Conservation (phyloP, 2,329 filamentous ascomycete species). For the Fusarium nelsonii region DNA sequence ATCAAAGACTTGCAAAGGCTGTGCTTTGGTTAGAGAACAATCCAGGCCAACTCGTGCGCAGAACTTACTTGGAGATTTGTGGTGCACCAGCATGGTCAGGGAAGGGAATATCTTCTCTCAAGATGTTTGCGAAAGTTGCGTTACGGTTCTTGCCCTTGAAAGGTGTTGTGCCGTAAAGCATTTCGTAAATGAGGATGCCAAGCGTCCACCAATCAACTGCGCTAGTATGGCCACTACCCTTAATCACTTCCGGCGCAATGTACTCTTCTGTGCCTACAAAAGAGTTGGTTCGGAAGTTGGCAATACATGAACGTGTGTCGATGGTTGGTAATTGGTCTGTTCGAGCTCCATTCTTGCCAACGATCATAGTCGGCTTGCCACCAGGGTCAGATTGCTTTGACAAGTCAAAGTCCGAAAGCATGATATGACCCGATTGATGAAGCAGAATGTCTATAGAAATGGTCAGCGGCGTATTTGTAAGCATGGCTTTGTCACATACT, state of each 20-base stretch:
- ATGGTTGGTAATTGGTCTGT: slow-evolving; percentile 93
- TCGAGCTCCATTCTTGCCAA: slow-evolving; percentile 88
- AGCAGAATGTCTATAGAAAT: slow-evolving; percentile 82
- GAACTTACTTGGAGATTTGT: slow-evolving; percentile 87
- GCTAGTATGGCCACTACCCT: slow-evolving; percentile 97
- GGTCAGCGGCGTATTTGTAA: slow-evolving; percentile 27
- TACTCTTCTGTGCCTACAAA: slow-evolving; percentile 99
- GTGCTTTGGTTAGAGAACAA: slow-evolving; percentile 4
- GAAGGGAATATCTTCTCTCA: slow-evolving; percentile 95
- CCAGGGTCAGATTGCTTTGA: slow-evolving; percentile 97
- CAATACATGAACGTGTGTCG: slow-evolving; percentile 97
- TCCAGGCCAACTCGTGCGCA: not conserved
- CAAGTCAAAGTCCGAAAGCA: slow-evolving; percentile 98
- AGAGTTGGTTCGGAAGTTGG: slow-evolving; percentile 97
- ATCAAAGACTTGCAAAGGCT: slow-evolving; percentile 97
- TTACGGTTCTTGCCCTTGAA: slow-evolving; percentile 99
- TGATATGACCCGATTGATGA: slow-evolving; percentile 99
- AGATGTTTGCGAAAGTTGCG: slow-evolving; percentile 96
- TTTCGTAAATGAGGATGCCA: slow-evolving; percentile 97
- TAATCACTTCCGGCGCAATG: slow-evolving; percentile 98
- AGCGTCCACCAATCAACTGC: slow-evolving; percentile 99
- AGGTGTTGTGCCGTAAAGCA: slow-evolving; percentile 97
- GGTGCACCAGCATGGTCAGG: slow-evolving; percentile 87
- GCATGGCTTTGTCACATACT: slow-evolving; percentile 66
- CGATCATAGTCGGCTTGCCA: slow-evolving; percentile 97